Evolutionary conservation across 768 basidiomycete genomes (phyloP).

Genomic region (Hysterangium stoloniferum): DNA sequence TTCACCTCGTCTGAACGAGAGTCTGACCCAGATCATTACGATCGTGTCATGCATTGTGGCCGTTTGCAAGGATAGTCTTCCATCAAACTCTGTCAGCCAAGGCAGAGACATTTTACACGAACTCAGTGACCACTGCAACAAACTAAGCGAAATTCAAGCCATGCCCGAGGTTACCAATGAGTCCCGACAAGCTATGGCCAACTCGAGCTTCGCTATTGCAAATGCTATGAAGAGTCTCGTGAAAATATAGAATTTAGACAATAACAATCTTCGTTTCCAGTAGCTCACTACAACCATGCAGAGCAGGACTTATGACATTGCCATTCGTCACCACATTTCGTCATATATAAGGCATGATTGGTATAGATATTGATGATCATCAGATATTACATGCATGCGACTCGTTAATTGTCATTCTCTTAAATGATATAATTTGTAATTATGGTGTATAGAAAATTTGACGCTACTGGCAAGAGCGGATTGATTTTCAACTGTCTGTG

Average conservation of each 20-base stretch:
- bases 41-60: slow-evolving; percentile 97
- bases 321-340: too few relatives aligned
- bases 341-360: too few relatives aligned
- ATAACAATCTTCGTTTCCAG: too few relatives aligned
- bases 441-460: too few relatives aligned
- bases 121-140: slow-evolving; percentile 83
- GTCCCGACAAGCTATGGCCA: slow-evolving; percentile 89
- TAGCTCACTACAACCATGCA: too few relatives aligned
- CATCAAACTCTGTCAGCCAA: slow-evolving; percentile 56
- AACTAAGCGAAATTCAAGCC: slow-evolving; percentile 83
- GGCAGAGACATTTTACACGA: slow-evolving; percentile 75
- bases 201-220: slow-evolving; percentile 92
- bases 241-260: slow-evolving; percentile 55
- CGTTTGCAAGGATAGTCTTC: slow-evolving; percentile 89
- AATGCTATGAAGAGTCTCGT: slow-evolving; percentile 93
- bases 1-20: slow-evolving; percentile 79
- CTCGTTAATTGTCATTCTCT: slow-evolving; percentile 66
- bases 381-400: slow-evolving; percentile 57
- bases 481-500: too few relatives aligned
- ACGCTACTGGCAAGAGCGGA: too few relatives aligned
- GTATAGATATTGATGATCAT: slow-evolving; percentile 11
- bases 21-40: slow-evolving; percentile 94
- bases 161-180: slow-evolving; percentile 83
- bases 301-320: too few relatives aligned
- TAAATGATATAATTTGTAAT: too few relatives aligned